Evolutionary conservation across 2,329 filamentous ascomycete genomes (phyloP), one percentile per base, ranked within the genome.

Genomic region (Aureobasidium sp.): DNA sequence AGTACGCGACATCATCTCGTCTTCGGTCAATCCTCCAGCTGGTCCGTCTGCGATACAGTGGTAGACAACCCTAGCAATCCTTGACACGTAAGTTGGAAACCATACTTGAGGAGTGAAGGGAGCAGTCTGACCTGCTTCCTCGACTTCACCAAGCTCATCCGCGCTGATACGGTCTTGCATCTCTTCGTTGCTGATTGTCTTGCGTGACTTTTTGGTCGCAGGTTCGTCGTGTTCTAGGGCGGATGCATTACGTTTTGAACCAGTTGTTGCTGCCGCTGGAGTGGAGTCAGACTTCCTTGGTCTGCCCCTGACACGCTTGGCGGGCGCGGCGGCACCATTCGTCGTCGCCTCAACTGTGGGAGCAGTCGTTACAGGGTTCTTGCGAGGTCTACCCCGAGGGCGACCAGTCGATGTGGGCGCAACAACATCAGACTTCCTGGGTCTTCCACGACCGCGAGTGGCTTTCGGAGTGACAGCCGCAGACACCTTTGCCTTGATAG

Each of bases 81-180:
- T 58, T 12, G 54, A 47, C 12, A 58, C 29, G 54, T 58, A 58
- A 48, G 54, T 58, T 17, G 54, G 54, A 4, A 58, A 58, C 54
- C 40, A 48, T 44, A 58, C 40, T 31, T 47, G 40, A 15, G 54
- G 53, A 33, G 54, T 58, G 42, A 48, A 48, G 8, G 54, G 54
- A 35, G 54, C 40, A 37, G 31, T 19, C 40, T 37, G 29, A 37
- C 42, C 42, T 47, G 40, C 54, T 37, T 58, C 42, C 6, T 48
- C 54, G 1, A n/a, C 29, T 6, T 58, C 54, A 5, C 29, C 19
- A n/a, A 57, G 39, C 12, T 45, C 53, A 14, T 57, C 27, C 14
- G 53, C 53, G 7, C 53, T 31, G 8, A 33, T 45, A 7, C n/a
- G 39, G 1, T 33, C 53, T 14, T 57, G 53, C 8, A 54, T 17